Base-by-base conservation (phyloP, 2,329 filamentous ascomycete species). In the Monilinia aucupariae region DNA sequence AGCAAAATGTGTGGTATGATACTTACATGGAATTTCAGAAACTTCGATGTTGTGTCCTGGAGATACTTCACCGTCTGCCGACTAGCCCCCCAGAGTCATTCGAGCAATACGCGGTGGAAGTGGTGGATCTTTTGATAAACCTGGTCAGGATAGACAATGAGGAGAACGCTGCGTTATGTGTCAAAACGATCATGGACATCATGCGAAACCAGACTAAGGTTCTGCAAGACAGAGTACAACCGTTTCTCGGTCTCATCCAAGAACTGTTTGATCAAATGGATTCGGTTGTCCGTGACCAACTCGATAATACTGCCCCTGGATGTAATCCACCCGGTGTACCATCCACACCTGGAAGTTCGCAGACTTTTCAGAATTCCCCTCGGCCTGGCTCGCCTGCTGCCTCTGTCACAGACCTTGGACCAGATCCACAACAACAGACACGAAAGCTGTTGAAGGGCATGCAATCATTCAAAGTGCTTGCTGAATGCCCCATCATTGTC, bases 401-500 rank as follows among this genome's bases (percentile, higher is more conserved):
- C 3, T 89, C 91, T 0, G 85, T 90, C 3, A 83, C 88, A 22
- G 94, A 97, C 66, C 83, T 96, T 58, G 91, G 87, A 7, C 83
- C 86, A 17, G 92, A 97, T 70, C 79, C 81, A n/a, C 88, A 91
- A 71, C 91, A 93, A 72, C 88, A 92, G 70, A 86, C 85, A 62
- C 86, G 92, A 64, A 89, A 91, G 55, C 77, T 99, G 41, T 79
- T 92, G 61, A 96, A 91, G 76, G 94, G 94, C 37, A 97, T 97
- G 91, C 91, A 96, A 74, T 99, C 94, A 0, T 99, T 99, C 83
- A 99, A 97, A 76, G 93, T 99, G 30, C 83, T 99, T 5, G 92
- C 93, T 1, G 94, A 99, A 75, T 99, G 94, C 70, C 94, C 94
- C 0, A 99, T 99, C 59, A 97, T 99, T 48, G 94, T 99, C 4